Percentiles rank a stretch among this genome's conserved stretches.
Evolutionary conservation across 805 yeast genomes (phyloP).

Genomic region (Candida verbasci): DNA sequence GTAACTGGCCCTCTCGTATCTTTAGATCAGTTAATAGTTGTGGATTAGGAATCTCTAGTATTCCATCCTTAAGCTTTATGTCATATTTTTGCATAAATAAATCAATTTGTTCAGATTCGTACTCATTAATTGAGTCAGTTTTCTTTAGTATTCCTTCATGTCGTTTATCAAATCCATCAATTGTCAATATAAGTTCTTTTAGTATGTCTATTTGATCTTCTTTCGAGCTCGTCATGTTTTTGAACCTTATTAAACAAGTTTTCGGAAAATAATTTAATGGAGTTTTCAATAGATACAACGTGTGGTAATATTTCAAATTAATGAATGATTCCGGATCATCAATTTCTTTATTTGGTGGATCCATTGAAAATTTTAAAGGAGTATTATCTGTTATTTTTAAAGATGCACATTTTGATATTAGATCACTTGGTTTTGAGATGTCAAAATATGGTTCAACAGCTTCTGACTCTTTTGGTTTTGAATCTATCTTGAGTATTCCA

Average conservation of each 20-base stretch:
- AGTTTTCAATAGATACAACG: slow-evolving; percentile 34
- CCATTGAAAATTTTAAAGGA: slow-evolving; percentile 3
- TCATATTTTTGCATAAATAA: slow-evolving; percentile 14
- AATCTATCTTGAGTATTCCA: neutral
- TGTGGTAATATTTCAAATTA: slow-evolving; percentile 29
- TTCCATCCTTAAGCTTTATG: neutral
- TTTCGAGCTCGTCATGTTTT: slow-evolving; percentile 39
- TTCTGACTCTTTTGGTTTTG: too few species aligned
- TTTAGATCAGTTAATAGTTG: slow-evolving; percentile 38
- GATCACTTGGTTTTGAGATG: neutral
- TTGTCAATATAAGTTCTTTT: slow-evolving; percentile 23
- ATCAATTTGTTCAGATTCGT: slow-evolving; percentile 22
- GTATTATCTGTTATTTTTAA: too few species aligned
- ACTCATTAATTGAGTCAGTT: neutral
- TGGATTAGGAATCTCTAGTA: slow-evolving; percentile 12
- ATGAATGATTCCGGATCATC: slow-evolving; percentile 28
- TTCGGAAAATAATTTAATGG: slow-evolving; percentile 43
- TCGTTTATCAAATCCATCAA: slow-evolving; percentile 39
- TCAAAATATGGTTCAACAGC: too few species aligned
- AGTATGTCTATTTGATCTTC: slow-evolving; percentile 21
- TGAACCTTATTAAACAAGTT: slow-evolving; percentile 45
- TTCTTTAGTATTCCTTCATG: slow-evolving; percentile 16
- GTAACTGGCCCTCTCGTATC: slow-evolving; percentile 54
- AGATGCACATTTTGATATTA: neutral
- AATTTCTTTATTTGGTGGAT: slow-evolving; percentile 4